Evolutionary conservation across 257 asterid genomes (phyloP).

Genomic region (Leptodermis oblonga): DNA sequence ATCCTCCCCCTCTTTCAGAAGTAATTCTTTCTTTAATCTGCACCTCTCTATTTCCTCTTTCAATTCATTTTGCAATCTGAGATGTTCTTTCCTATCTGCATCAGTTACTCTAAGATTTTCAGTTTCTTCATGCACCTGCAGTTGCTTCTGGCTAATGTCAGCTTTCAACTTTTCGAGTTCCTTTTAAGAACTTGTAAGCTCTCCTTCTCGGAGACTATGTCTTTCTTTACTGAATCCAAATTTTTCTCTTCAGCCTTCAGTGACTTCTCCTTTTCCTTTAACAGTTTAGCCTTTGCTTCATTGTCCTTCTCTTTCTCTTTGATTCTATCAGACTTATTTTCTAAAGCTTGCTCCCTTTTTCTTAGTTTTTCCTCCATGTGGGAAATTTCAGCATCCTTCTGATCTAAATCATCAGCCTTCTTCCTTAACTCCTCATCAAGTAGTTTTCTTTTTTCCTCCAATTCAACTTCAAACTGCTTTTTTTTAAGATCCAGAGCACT

Average conservation of each 20-base stretch:
- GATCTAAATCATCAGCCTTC: constrained; percentile 41
- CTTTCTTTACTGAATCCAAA: constrained; percentile 39
- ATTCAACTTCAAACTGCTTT: constrained; percentile 55
- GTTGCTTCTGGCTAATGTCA: constrained; percentile 47
- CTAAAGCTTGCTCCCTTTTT: constrained; percentile 56
- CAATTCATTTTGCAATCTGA: constrained; percentile 46
- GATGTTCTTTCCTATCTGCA: constrained; percentile 55
- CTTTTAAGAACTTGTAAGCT: constrained; percentile 38
- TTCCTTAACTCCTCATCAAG: constrained; percentile 51
- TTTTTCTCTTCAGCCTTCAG: constrained; percentile 49
- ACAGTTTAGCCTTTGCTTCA: constrained; percentile 46
- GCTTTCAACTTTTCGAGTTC: constrained; percentile 56
- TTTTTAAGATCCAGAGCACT: constrained; percentile 40
- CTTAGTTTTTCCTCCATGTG: constrained; percentile 68
- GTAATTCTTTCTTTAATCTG: constrained; percentile 41
- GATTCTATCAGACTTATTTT: constrained; percentile 54
- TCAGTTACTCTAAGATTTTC: constrained; percentile 47
- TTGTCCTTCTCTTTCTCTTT: constrained; percentile 69
- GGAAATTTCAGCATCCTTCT: constrained; percentile 47
- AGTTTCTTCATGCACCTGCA: constrained; percentile 42
- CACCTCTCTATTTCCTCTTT: constrained; percentile 68
- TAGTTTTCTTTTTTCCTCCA: constrained; percentile 45
- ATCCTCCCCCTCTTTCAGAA: constrained; percentile 55
- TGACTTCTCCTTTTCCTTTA: constrained; percentile 66
- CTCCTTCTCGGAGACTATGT: constrained; percentile 46